Base-by-base conservation (phyloP, 2,329 filamentous ascomycete genomes). In the Coleophoma cylindrospora region DNA sequence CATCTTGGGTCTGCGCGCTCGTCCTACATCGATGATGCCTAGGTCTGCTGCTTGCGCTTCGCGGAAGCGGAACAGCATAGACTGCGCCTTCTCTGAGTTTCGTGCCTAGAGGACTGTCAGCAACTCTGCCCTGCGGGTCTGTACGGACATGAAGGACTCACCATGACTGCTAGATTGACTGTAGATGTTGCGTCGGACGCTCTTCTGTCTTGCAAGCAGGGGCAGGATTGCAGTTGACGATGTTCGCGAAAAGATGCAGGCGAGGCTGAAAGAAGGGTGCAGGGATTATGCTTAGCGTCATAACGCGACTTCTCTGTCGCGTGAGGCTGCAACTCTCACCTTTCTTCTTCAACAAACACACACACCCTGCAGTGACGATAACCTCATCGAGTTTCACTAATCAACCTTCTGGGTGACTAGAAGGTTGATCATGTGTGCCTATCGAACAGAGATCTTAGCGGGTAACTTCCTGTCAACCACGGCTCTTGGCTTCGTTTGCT, bases 11-110 rank as follows among this genome's bases (percentile, higher is more conserved):
- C 94, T 90, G 11, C 91, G 89, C 9, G 90, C 87, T 54, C 91
- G 89, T 52, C 90, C 88, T 27, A 87, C 87, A 75, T 97, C 92
- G 71, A 99, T 89, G 70, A 97, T 96, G 65, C 92, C 92, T 44
- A 96, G 81, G 73, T 96, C 91, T 57, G 91, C 90, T 58, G 92
- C 92, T 81, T 97, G 94, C 62, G 92, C 89, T 66, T 95, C 94
- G 69, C 94, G 90, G 78, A 99, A 99, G 78, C 94, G 92, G 76
- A 96, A 99, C 70, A 99, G 92, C 92, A 99, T 99, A 44, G 91
- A 96, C 77, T 99, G 94, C 64, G 94, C 92, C 72, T 97, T 99
- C 80, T 97, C 92, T 43, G 89, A 92, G 71, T 97, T 96, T 66
- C 92, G 92, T 66, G 92, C 91, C 92, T 91, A 61, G 13, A 33